Conservation (phyloP, 495 filamentous ascomycete genomes). For the Pyronema domesticum region DNA sequence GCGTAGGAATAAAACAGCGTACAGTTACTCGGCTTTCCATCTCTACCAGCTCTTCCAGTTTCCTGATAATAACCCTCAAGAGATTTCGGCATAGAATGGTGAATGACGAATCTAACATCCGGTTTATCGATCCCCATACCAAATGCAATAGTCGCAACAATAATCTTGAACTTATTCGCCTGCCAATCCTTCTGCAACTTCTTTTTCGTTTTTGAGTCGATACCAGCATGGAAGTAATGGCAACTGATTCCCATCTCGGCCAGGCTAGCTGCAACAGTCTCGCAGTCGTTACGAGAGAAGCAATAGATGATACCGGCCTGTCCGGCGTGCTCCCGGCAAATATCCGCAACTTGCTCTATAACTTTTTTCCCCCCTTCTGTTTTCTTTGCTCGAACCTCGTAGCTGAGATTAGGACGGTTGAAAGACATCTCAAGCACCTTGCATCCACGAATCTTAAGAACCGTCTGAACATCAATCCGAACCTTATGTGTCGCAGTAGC, state of each 20-base stretch:
- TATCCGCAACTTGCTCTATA: constrained; percentile 46
- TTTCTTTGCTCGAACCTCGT: constrained; percentile 50
- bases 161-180: constrained; percentile 54
- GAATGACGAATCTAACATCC: constrained; percentile 88
- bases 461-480: constrained; percentile 71
- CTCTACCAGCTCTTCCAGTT: constrained; percentile 82
- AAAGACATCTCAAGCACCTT: constrained; percentile 74
- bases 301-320: constrained; percentile 92
- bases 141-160: constrained; percentile 98
- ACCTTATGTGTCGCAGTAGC: constrained; percentile 91
- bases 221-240: constrained; percentile 68
- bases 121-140: constrained; percentile 98
- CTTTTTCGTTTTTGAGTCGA: constrained; percentile 44
- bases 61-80: constrained; percentile 98
- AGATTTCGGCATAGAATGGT: constrained; percentile 78
- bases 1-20: constrained; percentile 72
- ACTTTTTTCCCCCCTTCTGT: neutral
- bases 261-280: constrained; percentile 57
- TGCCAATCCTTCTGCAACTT: constrained; percentile 70
- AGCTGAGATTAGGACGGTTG: constrained; percentile 80
- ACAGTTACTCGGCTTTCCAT: constrained; percentile 73
- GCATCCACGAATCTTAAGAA: constrained; percentile 62
- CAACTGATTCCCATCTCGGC: constrained; percentile 46
- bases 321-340: constrained; percentile 50
- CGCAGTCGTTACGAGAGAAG: constrained; percentile 65